These are phyloP conservation scores for Lanzia echinophila DNA, from an alignment of 2,329 filamentous ascomycete genomes.

Conservation along the genomic window DNA sequence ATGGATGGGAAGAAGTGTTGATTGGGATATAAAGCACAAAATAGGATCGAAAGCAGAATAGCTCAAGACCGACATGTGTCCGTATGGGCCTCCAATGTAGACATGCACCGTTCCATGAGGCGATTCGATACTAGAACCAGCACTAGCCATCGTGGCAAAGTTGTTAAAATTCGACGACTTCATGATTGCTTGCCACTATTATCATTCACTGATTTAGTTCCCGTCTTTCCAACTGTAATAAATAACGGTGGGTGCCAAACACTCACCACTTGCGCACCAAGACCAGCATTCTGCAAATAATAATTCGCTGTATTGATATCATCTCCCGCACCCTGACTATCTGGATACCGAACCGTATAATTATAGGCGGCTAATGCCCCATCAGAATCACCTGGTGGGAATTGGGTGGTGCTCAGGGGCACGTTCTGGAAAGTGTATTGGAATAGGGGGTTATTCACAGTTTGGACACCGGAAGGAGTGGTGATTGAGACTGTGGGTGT, in stretches of 20 bases:
- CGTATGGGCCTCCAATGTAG: constrained; percentile 31
- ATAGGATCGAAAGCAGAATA: constrained; percentile 42
- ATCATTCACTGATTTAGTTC: constrained; percentile 28
- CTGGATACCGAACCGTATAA: constrained; percentile 30
- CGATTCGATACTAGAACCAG: constrained; percentile 38
- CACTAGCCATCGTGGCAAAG: constrained; percentile 36
- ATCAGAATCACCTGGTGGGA: constrained; percentile 31
- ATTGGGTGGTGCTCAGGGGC: constrained; percentile 31
- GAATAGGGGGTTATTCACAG: constrained; percentile 45
- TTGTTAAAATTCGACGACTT: constrained; percentile 32
- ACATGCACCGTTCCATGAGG: constrained; percentile 40
- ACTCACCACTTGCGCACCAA: constrained; percentile 19
- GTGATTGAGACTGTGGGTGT: constrained; percentile 29
- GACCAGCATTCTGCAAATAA: constrained; percentile 11
- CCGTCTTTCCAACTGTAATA: neutral
- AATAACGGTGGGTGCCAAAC: neutral
- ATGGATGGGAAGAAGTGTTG: constrained; percentile 5
- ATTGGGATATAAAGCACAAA: constrained; percentile 33
- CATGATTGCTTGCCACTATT: constrained; percentile 39
- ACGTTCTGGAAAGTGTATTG: constrained; percentile 42
- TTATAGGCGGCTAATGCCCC: constrained; percentile 27
- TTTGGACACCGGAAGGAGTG: constrained; percentile 15
- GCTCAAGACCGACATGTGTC: constrained; percentile 36
- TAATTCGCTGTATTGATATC: constrained; percentile 17
- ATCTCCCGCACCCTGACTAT: constrained; percentile 5